A percentile compares a stretch with the other conserved stretches of the same genome.
Evolutionary conservation across 345 rosid species (phyloP).

Genomic region (Kandelia obovata): DNA sequence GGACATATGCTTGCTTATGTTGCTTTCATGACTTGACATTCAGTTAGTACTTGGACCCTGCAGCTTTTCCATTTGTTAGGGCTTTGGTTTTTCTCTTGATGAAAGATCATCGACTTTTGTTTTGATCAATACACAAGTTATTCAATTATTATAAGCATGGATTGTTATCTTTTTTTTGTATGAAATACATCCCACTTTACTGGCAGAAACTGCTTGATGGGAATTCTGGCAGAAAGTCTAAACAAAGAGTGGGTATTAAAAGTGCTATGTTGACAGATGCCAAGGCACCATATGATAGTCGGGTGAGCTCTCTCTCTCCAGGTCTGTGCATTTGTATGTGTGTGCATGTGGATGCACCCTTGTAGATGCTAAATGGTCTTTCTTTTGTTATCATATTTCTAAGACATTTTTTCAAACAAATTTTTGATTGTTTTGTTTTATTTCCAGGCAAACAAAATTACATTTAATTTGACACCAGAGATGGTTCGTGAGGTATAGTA

Average conservation of each 20-base stretch:
- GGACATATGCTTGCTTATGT: neutral
- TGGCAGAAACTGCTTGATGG: conserved; percentile 67
- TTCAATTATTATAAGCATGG: neutral
- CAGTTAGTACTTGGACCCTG: conserved; percentile 4
- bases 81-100: conserved; percentile 3
- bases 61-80: neutral
- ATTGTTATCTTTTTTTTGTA: neutral
- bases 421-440: conserved; percentile 9
- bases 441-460: conserved; percentile 87
- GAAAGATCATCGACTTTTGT: neutral
- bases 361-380: neutral
- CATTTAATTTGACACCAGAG: conserved; percentile 83
- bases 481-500: conserved; percentile 70
- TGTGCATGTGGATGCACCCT: neutral
- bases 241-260: conserved; percentile 79
- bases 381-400: neutral
- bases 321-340: neutral
- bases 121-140: neutral
- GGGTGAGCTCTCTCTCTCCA: conserved; percentile 40
- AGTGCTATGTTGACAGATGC: conserved; percentile 79
- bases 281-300: conserved; percentile 78
- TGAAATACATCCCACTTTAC: neutral
- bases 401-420: neutral
- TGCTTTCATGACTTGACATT: conserved; percentile 3
- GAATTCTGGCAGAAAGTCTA: conserved; percentile 59